These are phyloP conservation scores for Yamadazyma nakazawae DNA, from an alignment of 805 yeast species.

Conservation along the genomic window DNA sequence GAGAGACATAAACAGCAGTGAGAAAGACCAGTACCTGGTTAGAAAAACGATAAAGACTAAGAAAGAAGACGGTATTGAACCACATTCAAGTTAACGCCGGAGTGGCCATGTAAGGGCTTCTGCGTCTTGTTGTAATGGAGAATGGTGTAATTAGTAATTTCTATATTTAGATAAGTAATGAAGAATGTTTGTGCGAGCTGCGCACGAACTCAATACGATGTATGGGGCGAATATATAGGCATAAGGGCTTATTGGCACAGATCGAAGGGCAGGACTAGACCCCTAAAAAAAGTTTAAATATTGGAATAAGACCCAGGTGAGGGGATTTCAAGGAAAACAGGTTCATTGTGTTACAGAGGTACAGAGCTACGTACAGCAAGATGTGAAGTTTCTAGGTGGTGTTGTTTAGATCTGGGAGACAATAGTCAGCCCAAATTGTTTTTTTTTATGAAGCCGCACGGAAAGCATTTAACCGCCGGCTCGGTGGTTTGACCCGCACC, in stretches of 20 bases:
- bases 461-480: background rate
- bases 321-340: no score
- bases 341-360: no score
- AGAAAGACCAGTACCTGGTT: background rate
- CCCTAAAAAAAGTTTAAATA: no score
- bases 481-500: no score
- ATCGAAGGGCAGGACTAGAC: no score
- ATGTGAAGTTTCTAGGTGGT: no score
- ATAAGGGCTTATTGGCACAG: no score
- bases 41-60: background rate
- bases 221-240: no score
- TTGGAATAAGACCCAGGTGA: no score
- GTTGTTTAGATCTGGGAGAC: no score
- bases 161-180: conserved; percentile 6
- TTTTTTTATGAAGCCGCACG: background rate
- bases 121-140: background rate
- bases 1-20: background rate
- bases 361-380: no score
- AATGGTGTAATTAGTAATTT: background rate
- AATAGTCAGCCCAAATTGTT: no score
- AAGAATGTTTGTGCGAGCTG: background rate
- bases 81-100: background rate
- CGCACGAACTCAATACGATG: background rate
- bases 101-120: background rate
- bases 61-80: background rate